phyloP scores from a whole-genome alignment of 805 yeast species.

The Kluyveromyces dobzhanskii region DNA sequence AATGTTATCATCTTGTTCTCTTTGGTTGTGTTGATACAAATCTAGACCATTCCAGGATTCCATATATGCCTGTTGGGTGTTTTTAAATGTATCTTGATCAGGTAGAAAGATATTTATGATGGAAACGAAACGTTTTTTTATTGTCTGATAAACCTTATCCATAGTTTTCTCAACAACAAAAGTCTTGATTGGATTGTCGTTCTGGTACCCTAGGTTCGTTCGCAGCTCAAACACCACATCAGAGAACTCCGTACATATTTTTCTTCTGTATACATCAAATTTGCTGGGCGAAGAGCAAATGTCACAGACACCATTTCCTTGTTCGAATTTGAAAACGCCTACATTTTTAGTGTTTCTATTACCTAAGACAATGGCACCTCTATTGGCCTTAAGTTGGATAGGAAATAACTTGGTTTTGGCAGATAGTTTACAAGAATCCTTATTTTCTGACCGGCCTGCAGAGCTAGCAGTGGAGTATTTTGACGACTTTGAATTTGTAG shows the following conservation, averaged over 20 bases:
- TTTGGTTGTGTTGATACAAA: conserved; percentile 42
- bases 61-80: conserved; percentile 12
- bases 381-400: conserved; percentile 45
- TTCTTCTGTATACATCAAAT: conserved; percentile 49
- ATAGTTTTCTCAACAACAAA: conserved; percentile 10
- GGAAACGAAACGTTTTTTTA: not conserved
- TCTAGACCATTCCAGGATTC: conserved; percentile 70
- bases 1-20: conserved; percentile 25
- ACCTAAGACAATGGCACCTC: conserved; percentile 73
- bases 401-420: conserved; percentile 39
- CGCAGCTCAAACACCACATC: conserved; percentile 53
- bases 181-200: conserved; percentile 19
- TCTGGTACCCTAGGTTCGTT: conserved; percentile 61
- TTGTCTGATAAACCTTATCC: conserved; percentile 14
- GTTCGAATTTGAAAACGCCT: conserved; percentile 49
- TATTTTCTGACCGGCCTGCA: not conserved
- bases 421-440: conserved; percentile 7
- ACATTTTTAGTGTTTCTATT: conserved; percentile 71
- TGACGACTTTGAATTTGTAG: not conserved
- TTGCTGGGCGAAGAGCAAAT: conserved; percentile 38
- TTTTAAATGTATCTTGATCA: not conserved
- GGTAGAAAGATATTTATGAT: not conserved
- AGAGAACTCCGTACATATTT: conserved; percentile 37
- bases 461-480: not conserved
- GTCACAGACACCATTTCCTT: conserved; percentile 52